Percentiles rank a stretch among this genome's conserved stretches.
phyloP scores from a whole-genome alignment of 345 rosid species.

The Arabis alpina region DNA sequence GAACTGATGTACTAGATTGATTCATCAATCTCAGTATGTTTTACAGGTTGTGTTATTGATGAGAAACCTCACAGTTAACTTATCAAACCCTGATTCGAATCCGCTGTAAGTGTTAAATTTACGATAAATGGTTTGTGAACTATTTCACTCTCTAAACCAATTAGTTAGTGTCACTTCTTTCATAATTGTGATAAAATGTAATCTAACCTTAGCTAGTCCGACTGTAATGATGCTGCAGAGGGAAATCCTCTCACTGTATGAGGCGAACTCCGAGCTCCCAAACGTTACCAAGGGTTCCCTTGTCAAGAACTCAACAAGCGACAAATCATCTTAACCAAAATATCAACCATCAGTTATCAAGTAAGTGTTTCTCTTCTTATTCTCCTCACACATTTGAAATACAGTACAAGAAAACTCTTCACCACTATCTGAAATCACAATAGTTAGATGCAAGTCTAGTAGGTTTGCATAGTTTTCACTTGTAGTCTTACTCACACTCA shows the following conservation, averaged over 20 bases:
- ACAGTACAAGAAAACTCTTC: slow-evolving; percentile 14
- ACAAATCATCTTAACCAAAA: slow-evolving; percentile 46
- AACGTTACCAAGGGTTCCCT: slow-evolving; percentile 43
- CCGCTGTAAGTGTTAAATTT: slow-evolving; percentile 66
- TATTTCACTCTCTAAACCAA: slow-evolving; percentile 5
- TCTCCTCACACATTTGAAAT: neutral
- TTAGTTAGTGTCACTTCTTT: slow-evolving; percentile 16
- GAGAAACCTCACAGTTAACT: slow-evolving; percentile 85
- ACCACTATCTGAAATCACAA: neutral
- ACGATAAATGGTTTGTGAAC: slow-evolving; percentile 12
- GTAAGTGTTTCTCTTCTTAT: slow-evolving; percentile 24
- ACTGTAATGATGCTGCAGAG: slow-evolving; percentile 54
- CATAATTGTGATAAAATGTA: slow-evolving; percentile 15
- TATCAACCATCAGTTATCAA: slow-evolving; percentile 10
- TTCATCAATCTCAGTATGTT: slow-evolving; percentile 12
- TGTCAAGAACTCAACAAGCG: slow-evolving; percentile 49
- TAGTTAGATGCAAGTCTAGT: slow-evolving; percentile 17
- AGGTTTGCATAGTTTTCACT: slow-evolving; percentile 18
- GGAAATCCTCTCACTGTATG: slow-evolving; percentile 54
- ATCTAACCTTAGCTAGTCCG: slow-evolving; percentile 45
- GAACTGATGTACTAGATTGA: slow-evolving; percentile 1
- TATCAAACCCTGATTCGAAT: slow-evolving; percentile 86
- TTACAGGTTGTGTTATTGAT: slow-evolving; percentile 87
- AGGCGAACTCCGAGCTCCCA: slow-evolving; percentile 44
- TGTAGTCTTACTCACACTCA: no score